Percentiles rank a stretch among this genome's conserved stretches.
phyloP scores from a whole-genome alignment of 2,329 filamentous ascomycete genomes.

The Calycina herbarum region DNA sequence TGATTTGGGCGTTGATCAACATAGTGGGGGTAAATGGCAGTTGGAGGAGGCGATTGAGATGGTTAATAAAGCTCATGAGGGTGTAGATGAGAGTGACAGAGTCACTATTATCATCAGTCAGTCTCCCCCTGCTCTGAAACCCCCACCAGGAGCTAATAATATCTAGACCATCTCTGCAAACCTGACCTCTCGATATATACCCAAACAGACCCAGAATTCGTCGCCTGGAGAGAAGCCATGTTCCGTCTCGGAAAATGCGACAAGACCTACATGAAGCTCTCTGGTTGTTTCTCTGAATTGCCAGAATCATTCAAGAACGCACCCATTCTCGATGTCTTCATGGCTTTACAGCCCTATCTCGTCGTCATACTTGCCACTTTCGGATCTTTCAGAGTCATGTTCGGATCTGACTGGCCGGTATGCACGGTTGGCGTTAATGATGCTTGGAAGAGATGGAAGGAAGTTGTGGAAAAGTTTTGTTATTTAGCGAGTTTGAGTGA shows the following conservation, averaged over 20 bases:
- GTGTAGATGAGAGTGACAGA: slow-evolving; percentile 57
- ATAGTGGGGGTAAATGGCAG: slow-evolving; percentile 72
- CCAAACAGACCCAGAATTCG: slow-evolving; percentile 49
- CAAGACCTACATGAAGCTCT: slow-evolving; percentile 87
- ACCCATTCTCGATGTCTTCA: slow-evolving; percentile 58
- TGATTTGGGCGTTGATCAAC: slow-evolving; percentile 81
- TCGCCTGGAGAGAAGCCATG: slow-evolving; percentile 69
- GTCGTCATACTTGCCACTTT: slow-evolving; percentile 72
- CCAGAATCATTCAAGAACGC: slow-evolving; percentile 51
- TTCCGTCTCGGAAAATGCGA: slow-evolving; percentile 63
- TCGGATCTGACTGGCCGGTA: slow-evolving; percentile 91
- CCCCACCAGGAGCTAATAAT: neutral
- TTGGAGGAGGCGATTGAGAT: slow-evolving; percentile 70
- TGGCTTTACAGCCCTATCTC: slow-evolving; percentile 68
- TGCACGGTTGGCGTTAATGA: slow-evolving; percentile 64
- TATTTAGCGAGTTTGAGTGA: slow-evolving; percentile 60
- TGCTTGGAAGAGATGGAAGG: slow-evolving; percentile 76
- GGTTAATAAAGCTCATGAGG: slow-evolving; percentile 65
- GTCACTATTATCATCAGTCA: slow-evolving; percentile 41
- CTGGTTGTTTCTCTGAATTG: slow-evolving; percentile 81
- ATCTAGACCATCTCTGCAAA: slow-evolving; percentile 83
- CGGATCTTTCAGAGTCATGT: slow-evolving; percentile 74
- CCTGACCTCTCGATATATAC: slow-evolving; percentile 70
- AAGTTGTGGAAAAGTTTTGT: slow-evolving; percentile 67
- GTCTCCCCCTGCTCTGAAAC: slow-evolving; percentile 10